Evolutionary conservation across 768 basidiomycete species (phyloP).

Genomic region (Brasilioporus rufonigricans): DNA sequence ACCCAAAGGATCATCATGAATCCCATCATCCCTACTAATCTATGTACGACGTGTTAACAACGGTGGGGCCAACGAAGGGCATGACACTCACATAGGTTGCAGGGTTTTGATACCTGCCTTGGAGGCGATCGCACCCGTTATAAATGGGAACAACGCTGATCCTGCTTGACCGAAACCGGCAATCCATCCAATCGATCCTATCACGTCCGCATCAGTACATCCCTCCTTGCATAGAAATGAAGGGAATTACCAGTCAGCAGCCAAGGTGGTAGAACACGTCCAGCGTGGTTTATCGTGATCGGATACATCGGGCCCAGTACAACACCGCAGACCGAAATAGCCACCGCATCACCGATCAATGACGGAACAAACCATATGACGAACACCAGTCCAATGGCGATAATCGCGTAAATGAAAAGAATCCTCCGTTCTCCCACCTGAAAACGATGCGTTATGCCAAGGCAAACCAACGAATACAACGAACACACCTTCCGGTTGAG

Average conservation of each 20-base stretch:
- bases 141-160: conserved; percentile 70
- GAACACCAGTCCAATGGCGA: conserved; percentile 56
- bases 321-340: conserved; percentile 55
- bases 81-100: conserved; percentile 32
- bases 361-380: conserved; percentile 57
- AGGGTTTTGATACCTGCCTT: conserved; percentile 49
- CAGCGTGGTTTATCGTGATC: conserved; percentile 65
- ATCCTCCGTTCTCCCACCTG: conserved; percentile 56
- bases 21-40: conserved; percentile 41
- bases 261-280: conserved; percentile 66
- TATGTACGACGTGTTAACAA: conserved; percentile 1
- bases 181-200: conserved; percentile 65
- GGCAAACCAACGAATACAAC: neutral
- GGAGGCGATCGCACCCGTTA: conserved; percentile 65
- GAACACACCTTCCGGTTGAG: conserved; percentile 48
- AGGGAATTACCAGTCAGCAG: conserved; percentile 47
- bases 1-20: conserved; percentile 43
- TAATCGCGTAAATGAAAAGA: conserved; percentile 48
- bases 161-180: conserved; percentile 70
- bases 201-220: neutral
- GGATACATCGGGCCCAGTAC: conserved; percentile 53
- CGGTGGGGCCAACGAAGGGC: neutral
- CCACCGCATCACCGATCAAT: conserved; percentile 51
- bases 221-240: neutral
- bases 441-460: neutral